Evolutionary conservation across 805 yeast genomes (phyloP), one percentile per base, ranked within the genome.

Genomic region (Starmerella apis): DNA sequence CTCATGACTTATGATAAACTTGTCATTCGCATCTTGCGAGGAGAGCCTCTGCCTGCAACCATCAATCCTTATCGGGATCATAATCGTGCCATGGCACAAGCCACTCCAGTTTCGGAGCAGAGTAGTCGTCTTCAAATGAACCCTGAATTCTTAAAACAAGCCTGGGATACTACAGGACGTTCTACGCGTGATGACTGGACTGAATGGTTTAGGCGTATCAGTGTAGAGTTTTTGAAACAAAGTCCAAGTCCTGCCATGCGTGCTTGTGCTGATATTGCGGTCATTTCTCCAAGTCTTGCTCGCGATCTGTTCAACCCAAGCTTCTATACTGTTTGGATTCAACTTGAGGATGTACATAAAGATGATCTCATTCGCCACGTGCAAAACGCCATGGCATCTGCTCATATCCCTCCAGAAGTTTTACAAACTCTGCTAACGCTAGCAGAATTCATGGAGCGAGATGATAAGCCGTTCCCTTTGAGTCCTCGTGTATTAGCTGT

Each of bases 361-460:
- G 95, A 86, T 51, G 96, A 88, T 56, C 72, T 92, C 43, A 86
- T 88, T 2, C 83, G 83, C 57, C 76, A 94, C 2, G 73, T 92
- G 36, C 86, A 94, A 61, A 74, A 81, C 46, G 97, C 97, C 0
- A 70, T 90, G 54, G 83, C 90, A 0, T 83, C 96, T 0, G 83
- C 94, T 3, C 85, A 87, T 58, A 86, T 86, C 56, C 95, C 96
- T 0, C 96, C 98, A 0, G 99, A 92, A 59, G 88, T 92, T 41
- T 83, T 87, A 60, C 97, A 92, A 62, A 83, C 87, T 1, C 71
- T 92, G 52, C 71, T 92, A 57, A 88, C 90, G 56, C 70, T 92
- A 50, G 95, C 95, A 0, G 99, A 92, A 65, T 92, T 84, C 61
- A 83, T 92, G 92, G 99, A 92, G 63, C 97, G 90, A 60, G 96